Evolutionary conservation across 2,329 filamentous ascomycete genomes (phyloP).

Genomic region (Ophioceras dolichostomum): DNA sequence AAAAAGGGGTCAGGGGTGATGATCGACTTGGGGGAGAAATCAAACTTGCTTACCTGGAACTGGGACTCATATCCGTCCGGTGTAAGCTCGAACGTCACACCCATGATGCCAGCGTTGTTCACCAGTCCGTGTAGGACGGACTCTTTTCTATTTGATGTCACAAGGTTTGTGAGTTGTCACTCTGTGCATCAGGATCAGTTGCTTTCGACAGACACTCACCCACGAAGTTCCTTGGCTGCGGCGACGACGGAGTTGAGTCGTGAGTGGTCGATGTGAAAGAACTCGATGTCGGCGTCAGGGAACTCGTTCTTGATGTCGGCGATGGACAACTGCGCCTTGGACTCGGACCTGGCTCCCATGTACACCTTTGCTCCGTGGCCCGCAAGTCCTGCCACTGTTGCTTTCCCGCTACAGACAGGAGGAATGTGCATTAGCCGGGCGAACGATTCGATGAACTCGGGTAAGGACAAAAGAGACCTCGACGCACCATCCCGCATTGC

Average conservation of each 20-base stretch:
- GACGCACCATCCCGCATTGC: slow-evolving; percentile 30
- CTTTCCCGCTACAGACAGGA: slow-evolving; percentile 14
- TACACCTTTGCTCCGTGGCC: slow-evolving; percentile 26
- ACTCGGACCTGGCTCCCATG: slow-evolving; percentile 24
- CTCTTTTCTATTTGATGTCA: slow-evolving; percentile 9
- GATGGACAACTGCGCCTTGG: slow-evolving; percentile 20
- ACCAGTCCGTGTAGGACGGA: slow-evolving; percentile 17
- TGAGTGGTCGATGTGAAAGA: slow-evolving; percentile 22
- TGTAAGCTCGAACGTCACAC: slow-evolving; percentile 17
- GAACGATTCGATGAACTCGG: too few relatives aligned
- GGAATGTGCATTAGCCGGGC: background rate
- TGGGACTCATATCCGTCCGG: slow-evolving; percentile 23
- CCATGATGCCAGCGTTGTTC: slow-evolving; percentile 20
- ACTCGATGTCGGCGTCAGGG: slow-evolving; percentile 17
- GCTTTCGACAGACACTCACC: slow-evolving; percentile 1
- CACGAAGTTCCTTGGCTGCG: slow-evolving; percentile 18
- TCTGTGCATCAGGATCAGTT: too few relatives aligned
- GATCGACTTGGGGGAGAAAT: background rate
- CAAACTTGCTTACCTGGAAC: slow-evolving; percentile 8
- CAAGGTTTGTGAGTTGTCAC: background rate
- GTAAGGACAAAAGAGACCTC: too few relatives aligned
- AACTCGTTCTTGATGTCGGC: slow-evolving; percentile 17
- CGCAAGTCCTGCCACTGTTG: slow-evolving; percentile 22
- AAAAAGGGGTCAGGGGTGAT: too few relatives aligned
- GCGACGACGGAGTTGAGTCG: slow-evolving; percentile 21